Percentiles rank a stretch among this genome's conserved stretches.
Evolutionary conservation across 176 grass and related monocot genomes (phyloP).

Genomic region (Musa beccarii): DNA sequence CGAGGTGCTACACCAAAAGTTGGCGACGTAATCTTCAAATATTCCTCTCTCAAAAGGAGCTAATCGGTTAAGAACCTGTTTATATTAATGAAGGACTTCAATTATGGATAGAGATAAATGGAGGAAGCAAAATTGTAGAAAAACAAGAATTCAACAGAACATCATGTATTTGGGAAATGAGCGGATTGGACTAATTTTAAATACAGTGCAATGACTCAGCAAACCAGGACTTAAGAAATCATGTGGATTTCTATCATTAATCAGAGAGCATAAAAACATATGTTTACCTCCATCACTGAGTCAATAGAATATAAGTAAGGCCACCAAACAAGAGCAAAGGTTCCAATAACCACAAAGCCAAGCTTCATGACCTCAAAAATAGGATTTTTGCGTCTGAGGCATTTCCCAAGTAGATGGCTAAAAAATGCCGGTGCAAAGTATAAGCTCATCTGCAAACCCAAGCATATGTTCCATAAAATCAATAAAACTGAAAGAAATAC

Average conservation of each 20-base stretch:
- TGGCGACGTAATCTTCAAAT: conserved; percentile 92
- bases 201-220: neutral
- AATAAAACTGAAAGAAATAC: neutral
- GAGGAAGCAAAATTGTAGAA: neutral
- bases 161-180: neutral
- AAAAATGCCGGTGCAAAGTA: conserved; percentile 96
- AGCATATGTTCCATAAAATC: conserved; percentile 8
- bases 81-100: conserved; percentile 2
- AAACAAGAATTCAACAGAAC: neutral
- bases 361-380: conserved; percentile 65
- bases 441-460: conserved; percentile 74
- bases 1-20: conserved; percentile 96
- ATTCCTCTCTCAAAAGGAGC: conserved; percentile 95
- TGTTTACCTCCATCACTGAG: conserved; percentile 50
- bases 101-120: neutral
- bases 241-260: no score
- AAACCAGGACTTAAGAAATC: neutral
- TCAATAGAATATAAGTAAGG: conserved; percentile 79
- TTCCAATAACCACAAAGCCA: conserved; percentile 61
- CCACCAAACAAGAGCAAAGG: conserved; percentile 81
- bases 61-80: conserved; percentile 63
- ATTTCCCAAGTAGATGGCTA: conserved; percentile 79
- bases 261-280: neutral
- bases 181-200: neutral
- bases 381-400: conserved; percentile 54